These are phyloP conservation scores for Pseudonectria foliicola DNA, from an alignment of 2,329 filamentous ascomycete genomes.

Conservation along the genomic window DNA sequence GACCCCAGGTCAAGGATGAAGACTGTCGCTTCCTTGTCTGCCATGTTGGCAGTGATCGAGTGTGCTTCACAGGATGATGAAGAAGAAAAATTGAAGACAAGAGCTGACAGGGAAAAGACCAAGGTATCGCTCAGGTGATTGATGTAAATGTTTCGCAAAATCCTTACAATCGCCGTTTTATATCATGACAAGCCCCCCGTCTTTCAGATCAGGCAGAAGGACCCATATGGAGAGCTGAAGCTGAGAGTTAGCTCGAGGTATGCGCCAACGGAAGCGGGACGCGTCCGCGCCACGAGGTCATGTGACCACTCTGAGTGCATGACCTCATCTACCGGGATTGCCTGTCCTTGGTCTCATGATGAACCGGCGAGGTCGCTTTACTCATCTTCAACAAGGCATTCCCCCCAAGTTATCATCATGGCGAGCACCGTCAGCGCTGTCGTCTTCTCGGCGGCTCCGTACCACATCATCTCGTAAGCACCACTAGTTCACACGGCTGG, in stretches of 20 bases:
- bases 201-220: slow-evolving; percentile 21
- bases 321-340: neutral
- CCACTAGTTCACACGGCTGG: slow-evolving; percentile 4
- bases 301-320: slow-evolving; percentile 18
- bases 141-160: slow-evolving; percentile 10
- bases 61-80: neutral
- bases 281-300: slow-evolving; percentile 24
- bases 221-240: slow-evolving; percentile 11
- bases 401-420: slow-evolving; percentile 29
- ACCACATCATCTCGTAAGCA: slow-evolving; percentile 66
- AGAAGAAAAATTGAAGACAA: no score
- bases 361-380: slow-evolving; percentile 1
- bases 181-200: slow-evolving; percentile 14
- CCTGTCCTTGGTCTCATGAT: neutral
- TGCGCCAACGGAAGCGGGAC: slow-evolving; percentile 10
- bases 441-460: slow-evolving; percentile 60
- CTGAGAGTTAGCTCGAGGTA: slow-evolving; percentile 3
- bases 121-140: neutral
- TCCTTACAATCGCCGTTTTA: slow-evolving; percentile 7
- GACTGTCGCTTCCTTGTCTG: slow-evolving; percentile 85
- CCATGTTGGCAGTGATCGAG: slow-evolving; percentile 50
- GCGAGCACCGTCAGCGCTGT: slow-evolving; percentile 41
- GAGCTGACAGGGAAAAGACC: neutral
- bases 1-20: slow-evolving; percentile 84
- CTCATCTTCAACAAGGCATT: slow-evolving; percentile 2